Evolutionary conservation across 2,329 filamentous ascomycete genomes (phyloP).

Genomic region (Cladophialophora yegresii): DNA sequence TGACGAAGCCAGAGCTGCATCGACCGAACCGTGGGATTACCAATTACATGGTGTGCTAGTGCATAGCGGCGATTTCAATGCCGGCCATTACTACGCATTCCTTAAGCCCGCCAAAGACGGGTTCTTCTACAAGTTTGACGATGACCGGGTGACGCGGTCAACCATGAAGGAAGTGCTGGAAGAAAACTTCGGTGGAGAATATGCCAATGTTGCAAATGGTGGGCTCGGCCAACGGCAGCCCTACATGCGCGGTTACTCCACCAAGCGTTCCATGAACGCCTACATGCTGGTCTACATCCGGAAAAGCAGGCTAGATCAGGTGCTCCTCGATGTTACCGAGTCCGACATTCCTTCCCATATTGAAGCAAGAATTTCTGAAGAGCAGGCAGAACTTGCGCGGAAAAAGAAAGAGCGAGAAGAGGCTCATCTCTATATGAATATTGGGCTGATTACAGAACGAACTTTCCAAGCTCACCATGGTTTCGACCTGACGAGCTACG

Average conservation of each 20-base stretch:
- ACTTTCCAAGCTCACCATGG: conserved; percentile 80
- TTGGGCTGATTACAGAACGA: conserved; percentile 77
- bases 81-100: conserved; percentile 97
- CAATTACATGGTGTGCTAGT: conserved; percentile 93
- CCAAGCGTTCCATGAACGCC: conserved; percentile 76
- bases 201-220: conserved; percentile 60
- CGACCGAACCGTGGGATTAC: conserved; percentile 85
- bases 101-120: conserved; percentile 91
- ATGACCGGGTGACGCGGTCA: conserved; percentile 93
- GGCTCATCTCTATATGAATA: conserved; percentile 85
- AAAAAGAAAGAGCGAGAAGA: conserved; percentile 87
- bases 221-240: conserved; percentile 62
- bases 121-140: conserved; percentile 95
- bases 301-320: conserved; percentile 77
- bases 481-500: conserved; percentile 76
- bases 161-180: conserved; percentile 89
- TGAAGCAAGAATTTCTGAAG: conserved; percentile 75
- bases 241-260: conserved; percentile 64
- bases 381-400: conserved; percentile 73
- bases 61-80: conserved; percentile 94
- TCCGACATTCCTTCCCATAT: conserved; percentile 81
- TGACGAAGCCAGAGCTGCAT: conserved; percentile 69
- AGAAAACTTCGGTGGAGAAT: conserved; percentile 95
- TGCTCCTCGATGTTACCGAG: conserved; percentile 74
- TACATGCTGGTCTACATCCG: conserved; percentile 99